Evolutionary conservation across 257 asterid species (phyloP).

Genomic region (Solanum ossicruentum): DNA sequence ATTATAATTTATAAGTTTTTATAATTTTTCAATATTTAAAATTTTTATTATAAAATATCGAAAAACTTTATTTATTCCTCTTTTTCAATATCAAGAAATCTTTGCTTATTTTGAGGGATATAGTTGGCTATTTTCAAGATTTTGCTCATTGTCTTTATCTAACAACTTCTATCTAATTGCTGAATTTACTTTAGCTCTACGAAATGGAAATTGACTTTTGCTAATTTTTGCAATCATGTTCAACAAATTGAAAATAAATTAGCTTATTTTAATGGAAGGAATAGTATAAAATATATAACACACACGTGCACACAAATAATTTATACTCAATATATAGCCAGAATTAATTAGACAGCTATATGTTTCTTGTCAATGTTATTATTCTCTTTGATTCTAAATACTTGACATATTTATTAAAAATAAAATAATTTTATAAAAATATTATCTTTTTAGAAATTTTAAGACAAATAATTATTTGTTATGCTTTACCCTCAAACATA

Average conservation of each 20-base stretch:
- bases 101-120: not conserved
- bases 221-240: not conserved
- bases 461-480: too few relatives aligned
- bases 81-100: not conserved
- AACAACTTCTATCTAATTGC: not conserved
- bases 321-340: not conserved
- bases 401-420: not conserved
- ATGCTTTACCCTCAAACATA: too few relatives aligned
- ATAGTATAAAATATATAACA: not conserved
- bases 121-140: not conserved
- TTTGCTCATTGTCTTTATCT: not conserved
- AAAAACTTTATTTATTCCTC: not conserved
- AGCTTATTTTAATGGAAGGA: not conserved
- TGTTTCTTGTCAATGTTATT: not conserved
- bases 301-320: not conserved
- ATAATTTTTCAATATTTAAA: too few relatives aligned
- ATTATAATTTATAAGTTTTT: too few relatives aligned
- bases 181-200: not conserved
- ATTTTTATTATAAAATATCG: too few relatives aligned
- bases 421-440: not conserved
- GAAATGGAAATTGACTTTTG: not conserved
- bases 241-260: not conserved
- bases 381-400: not conserved
- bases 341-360: not conserved
- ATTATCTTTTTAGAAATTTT: not conserved